These are phyloP conservation scores for Xylariaceae sp. DNA, from an alignment of 2,329 filamentous ascomycete species.

Conservation along the genomic window DNA sequence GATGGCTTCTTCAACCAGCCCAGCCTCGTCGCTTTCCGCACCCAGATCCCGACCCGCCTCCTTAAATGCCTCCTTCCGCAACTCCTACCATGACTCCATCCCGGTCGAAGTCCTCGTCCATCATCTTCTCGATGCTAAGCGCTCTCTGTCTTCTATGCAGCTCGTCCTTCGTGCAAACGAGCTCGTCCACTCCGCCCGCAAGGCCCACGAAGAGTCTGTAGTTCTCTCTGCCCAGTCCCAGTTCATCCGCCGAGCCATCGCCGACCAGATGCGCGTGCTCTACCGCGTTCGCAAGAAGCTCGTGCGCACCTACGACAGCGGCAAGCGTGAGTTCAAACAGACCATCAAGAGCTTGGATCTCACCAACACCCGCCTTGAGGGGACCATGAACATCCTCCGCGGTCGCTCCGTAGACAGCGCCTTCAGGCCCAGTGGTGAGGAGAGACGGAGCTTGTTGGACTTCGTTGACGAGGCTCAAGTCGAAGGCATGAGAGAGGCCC, in stretches of 20 bases:
- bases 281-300: slow-evolving; percentile 48
- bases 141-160: slow-evolving; percentile 77
- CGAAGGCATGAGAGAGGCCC: slow-evolving; percentile 57
- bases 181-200: slow-evolving; percentile 71
- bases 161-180: slow-evolving; percentile 84
- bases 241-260: slow-evolving; percentile 63
- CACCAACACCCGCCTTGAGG: slow-evolving; percentile 60
- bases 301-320: slow-evolving; percentile 53
- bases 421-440: slow-evolving; percentile 57
- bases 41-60: slow-evolving; percentile 20
- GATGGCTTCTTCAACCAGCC: slow-evolving; percentile 24
- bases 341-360: slow-evolving; percentile 63
- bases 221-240: slow-evolving; percentile 65
- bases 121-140: slow-evolving; percentile 82
- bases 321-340: slow-evolving; percentile 56
- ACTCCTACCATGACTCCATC: slow-evolving; percentile 35
- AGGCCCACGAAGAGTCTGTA: slow-evolving; percentile 73
- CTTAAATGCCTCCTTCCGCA: slow-evolving; percentile 28
- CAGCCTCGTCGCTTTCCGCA: slow-evolving; percentile 22
- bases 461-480: slow-evolving; percentile 74
- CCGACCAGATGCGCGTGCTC: slow-evolving; percentile 51
- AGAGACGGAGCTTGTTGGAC: slow-evolving; percentile 63
- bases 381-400: slow-evolving; percentile 62
- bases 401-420: slow-evolving; percentile 60
- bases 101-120: slow-evolving; percentile 74